Evolutionary conservation across 73 alveolate genomes (phyloP).

Genomic region (Loxodes magnus): DNA sequence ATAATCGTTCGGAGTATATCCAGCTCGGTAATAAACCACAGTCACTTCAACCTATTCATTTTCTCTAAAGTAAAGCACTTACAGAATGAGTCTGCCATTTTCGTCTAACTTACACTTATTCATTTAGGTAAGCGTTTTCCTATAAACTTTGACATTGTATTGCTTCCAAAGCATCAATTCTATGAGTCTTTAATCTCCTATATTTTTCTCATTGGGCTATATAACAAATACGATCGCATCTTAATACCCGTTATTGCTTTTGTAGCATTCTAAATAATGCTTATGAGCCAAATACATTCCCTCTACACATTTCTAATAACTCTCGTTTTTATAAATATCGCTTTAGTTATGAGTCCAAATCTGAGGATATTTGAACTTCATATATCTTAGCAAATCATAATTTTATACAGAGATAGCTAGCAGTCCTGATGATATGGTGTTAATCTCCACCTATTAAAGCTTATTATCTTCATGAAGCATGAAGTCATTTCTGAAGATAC

Average conservation of each 20-base stretch:
- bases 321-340: too few species aligned
- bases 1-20: conserved; percentile 56
- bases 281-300: conserved; percentile 3
- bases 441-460: conserved; percentile 40
- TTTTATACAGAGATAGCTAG: background rate
- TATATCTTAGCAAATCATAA: background rate
- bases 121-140: background rate
- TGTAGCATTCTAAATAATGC: too few species aligned
- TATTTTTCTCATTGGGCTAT: background rate
- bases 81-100: background rate
- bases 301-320: background rate
- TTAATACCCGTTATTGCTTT: too few species aligned
- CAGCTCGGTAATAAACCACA: conserved; percentile 72
- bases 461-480: conserved; percentile 45
- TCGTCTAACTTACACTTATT: background rate
- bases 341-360: background rate
- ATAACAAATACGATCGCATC: background rate
- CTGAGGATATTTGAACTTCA: background rate
- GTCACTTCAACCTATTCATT: conserved; percentile 29
- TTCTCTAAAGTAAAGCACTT: background rate
- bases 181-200: conserved; percentile 1
- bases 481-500: conserved; percentile 70
- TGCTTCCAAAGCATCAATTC: conserved; percentile 14
- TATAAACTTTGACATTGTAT: background rate
- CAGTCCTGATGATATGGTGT: conserved; percentile 21